Base-by-base conservation (phyloP, 768 basidiomycete species). In the Coprinellus micaceus region DNA sequence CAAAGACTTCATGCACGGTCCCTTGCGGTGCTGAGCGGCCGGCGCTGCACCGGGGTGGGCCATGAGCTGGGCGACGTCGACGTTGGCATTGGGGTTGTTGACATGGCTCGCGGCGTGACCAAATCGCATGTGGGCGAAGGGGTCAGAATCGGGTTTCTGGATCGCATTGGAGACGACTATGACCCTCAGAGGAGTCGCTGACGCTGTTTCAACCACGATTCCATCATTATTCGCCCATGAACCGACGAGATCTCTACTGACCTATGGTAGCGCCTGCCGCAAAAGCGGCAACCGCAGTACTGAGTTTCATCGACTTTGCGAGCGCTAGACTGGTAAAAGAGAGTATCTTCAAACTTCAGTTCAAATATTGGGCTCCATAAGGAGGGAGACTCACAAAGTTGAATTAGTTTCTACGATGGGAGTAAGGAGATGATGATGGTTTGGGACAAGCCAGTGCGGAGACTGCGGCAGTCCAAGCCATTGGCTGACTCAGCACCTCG, bases 141-240 rank as follows among this genome's bases (percentile, higher is more conserved):
- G 41, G 54, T 52, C 60, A 17, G 62, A 25, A 29, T 50, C 37
- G 17, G 41, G 39, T 12, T 59, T 58, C 30, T 63, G 57, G 17
- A 36, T 37, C 47, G 41, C 58, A 56, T 51, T 64, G 1, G 66
- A 61, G 13, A 71, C 60, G n/a, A 72, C 67, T 17, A 83, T 61
- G 40, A 85, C 71, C 21, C 80, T 73, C 58, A 86, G 66, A 46
- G 84, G 82, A 58, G 73, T 75, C 39, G 83, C 80, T 47, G 68
- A 63, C 49, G 76, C 67, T 73, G 22, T 48, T 52, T 54, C 48
- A 44, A 28, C 56, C 36, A 36, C 25, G 33, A 48, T 43, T 28
- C 54, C 19, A 36, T 47, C 19, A 45, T 25, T 13, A 33, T 5
- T 19, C 2, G 13, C 17, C 46, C 4, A 33, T 10, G 36, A 37